Base-by-base conservation (phyloP, 345 rosid species). In the Raphanus sativus region DNA sequence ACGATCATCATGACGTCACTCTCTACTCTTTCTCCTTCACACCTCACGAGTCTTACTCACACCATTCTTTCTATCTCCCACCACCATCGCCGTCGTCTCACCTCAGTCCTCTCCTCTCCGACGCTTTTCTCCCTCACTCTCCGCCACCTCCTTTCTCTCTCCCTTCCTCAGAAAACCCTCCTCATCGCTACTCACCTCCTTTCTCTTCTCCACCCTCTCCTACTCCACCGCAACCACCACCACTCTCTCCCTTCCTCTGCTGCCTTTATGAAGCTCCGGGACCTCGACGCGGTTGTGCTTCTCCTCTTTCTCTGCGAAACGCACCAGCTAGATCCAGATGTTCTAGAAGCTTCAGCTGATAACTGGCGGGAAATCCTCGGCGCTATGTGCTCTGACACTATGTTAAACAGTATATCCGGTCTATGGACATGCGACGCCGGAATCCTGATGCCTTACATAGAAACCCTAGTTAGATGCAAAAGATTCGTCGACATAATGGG, bases 151-250 rank as follows among this genome's bases (percentile, higher is more conserved):
- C 91, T 84, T 70, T 85, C 94, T 28, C 90, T 95, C 52, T 84
- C 98, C 34, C 87, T 90, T 67, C 63, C 84, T 13, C 65, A 81
- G 28, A 95, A 95, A 77, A 77, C 92, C 69, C 81, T 82, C 9
- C 94, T 96, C 86, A 85, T 96, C 62, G 91, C 98, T 72, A 86
- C 85, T 74, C 93, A 89, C 82, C 97, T 91, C 86, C 89, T 87
- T 77, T 86, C 86, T 76, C 87, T 88, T 62, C 98, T 90, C 82
- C 87, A 76, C 76, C 86, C 77, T 75, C 84, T 92, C 70, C 77
- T 91, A 15, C 77, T 74, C 34, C 85, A 82, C 84, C 77, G 83
- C 67, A 84, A 82, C 6, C 79, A 81, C 13, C 62, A 78, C 13
- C 62, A 78, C 26, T 61, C 79, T 1, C 82, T 64, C 1, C 69